phyloP scores from a whole-genome alignment of 352 stramenopile genomes.

The Plasmopara halstedii region DNA sequence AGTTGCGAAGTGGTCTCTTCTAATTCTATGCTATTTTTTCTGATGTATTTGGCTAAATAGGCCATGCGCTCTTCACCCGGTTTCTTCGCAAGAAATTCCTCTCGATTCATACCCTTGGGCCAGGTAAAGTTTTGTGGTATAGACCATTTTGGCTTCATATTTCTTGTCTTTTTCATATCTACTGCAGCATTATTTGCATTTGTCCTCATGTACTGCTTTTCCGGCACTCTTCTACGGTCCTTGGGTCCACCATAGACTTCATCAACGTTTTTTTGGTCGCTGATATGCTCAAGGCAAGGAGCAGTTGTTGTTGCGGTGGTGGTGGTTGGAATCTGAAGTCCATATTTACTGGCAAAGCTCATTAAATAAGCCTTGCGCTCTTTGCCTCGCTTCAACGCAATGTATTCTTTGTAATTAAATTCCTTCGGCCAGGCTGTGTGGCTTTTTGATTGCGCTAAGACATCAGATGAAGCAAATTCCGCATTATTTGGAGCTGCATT shows the following conservation, averaged over 20 bases:
- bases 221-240: background rate
- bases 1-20: constrained; percentile 4
- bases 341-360: constrained; percentile 1
- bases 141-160: background rate
- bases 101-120: constrained; percentile 13
- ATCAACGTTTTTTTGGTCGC: background rate
- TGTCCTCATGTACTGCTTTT: too few relatives aligned
- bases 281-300: background rate
- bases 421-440: constrained; percentile 3
- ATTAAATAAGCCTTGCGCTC: constrained; percentile 14
- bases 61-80: constrained; percentile 20
- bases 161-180: background rate
- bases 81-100: constrained; percentile 17
- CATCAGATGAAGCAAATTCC: background rate
- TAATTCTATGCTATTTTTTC: constrained; percentile 16
- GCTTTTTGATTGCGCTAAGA: background rate
- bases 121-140: constrained; percentile 10
- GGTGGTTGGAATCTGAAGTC: background rate
- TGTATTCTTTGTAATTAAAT: constrained; percentile 7
- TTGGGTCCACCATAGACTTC: background rate
- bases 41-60: constrained; percentile 22
- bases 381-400: constrained; percentile 6
- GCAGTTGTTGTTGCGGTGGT: background rate
- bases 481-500: background rate
- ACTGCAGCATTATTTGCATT: too few relatives aligned